These are phyloP conservation scores for Pseudogymnoascus sp. DNA, from an alignment of 2,329 filamentous ascomycete genomes.

Conservation along the genomic window DNA sequence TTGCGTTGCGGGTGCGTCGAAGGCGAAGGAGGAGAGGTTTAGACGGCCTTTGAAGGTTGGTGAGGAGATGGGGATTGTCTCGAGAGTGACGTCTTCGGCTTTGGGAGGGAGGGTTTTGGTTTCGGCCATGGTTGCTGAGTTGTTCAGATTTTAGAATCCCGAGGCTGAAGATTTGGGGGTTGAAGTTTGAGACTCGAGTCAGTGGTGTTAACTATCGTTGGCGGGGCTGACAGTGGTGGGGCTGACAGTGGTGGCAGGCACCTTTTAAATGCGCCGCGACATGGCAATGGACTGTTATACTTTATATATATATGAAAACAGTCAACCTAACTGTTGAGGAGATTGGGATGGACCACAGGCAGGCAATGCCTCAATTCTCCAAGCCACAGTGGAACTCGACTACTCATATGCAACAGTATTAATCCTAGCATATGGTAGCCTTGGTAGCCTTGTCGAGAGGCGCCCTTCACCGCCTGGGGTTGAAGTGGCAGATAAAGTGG, in stretches of 20 bases:
- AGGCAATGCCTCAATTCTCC: background rate
- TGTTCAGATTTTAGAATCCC: background rate
- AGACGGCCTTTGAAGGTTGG: slow-evolving; percentile 23
- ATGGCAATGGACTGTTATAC: background rate
- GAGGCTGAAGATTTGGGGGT: background rate
- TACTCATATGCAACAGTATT: background rate
- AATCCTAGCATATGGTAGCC: background rate
- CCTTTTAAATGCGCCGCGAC: background rate
- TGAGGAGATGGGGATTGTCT: slow-evolving; percentile 8
- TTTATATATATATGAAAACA: background rate
- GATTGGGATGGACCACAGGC: background rate
- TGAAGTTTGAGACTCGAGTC: slow-evolving; percentile 1
- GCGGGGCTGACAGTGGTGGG: too few relatives aligned
- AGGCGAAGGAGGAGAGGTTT: slow-evolving; percentile 18
- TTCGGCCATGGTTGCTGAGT: background rate
- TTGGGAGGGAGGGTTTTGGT: background rate
- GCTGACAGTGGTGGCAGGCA: background rate
- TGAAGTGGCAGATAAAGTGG: background rate
- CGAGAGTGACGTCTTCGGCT: slow-evolving; percentile 8
- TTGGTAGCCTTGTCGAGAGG: background rate
- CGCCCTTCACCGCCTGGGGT: background rate
- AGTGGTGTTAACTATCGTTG: background rate
- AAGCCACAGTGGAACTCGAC: background rate
- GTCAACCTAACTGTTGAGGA: background rate
- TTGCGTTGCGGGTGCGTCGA: background rate